Evolutionary conservation across 495 filamentous ascomycete species (phyloP), one percentile per base, ranked within the genome.

Genomic region (Penicillium verhagenii): DNA sequence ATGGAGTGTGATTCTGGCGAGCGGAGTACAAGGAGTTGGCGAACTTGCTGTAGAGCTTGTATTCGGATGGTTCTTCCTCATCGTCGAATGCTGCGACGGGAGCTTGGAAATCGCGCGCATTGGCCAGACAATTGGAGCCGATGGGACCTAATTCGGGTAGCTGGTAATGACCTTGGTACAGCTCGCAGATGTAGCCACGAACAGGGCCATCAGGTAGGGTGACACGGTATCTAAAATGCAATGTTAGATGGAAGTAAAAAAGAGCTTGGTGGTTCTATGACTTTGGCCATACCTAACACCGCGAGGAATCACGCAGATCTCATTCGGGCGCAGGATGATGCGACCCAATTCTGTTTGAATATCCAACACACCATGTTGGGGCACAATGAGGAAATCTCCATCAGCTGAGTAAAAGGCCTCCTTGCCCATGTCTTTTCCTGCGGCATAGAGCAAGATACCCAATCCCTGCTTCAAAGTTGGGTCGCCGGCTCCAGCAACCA

Each of bases 101-200:
- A 3, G 84, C 84, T 71, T 95, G 90, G 73, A 96, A 96, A 66
- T 96, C 92, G 13, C 92, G 84, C 1, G 85, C 81, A 63, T 96
- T 96, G 57, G 92, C 92, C 4, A 96, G 84, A 38, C 91, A 80
- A 64, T 92, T 92, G 43, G 85, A 89, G 6, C 92, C 92, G 60
- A 96, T 96, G 31, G 92, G 91, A 2, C 92, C 92, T 3, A 96
- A 78, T 61, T 96, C 91, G 1, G 92, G 92, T 6, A 96, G 86
- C 47, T 82, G 67, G 68, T 89, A 96, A 72, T 94, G 90, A 20
- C 86, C 86, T 57, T 91, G 84, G 72, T 93, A 96, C 3, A 95
- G 77, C 71, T 96, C 92, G 35, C 93, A 81, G 23, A 92, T 89
- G 66, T 96, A 96, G 45, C 92, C 92, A 58, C 90, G 78, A 3